A percentile compares a stretch with the other conserved stretches of the same genome.
Conservation (phyloP, 768 basidiomycete genomes). For the Naganishia randhawae region DNA sequence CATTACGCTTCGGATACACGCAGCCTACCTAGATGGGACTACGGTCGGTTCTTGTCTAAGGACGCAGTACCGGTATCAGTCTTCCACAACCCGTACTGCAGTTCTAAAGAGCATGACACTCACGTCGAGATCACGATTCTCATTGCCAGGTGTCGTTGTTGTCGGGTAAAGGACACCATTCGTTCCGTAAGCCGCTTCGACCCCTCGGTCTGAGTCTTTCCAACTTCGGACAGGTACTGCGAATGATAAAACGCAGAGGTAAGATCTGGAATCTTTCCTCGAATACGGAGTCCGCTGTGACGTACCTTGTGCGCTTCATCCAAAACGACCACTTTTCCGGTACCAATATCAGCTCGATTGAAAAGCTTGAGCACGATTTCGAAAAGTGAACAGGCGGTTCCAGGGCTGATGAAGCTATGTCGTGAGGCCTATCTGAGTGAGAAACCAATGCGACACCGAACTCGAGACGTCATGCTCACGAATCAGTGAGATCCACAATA, state of each 20-base stretch:
- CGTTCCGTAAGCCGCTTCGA: constrained; percentile 28
- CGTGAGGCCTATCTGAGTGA: not conserved
- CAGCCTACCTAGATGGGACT: constrained; percentile 23
- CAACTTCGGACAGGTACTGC: constrained; percentile 26
- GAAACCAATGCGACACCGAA: too few species aligned
- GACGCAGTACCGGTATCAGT: not conserved
- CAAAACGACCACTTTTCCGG: constrained; percentile 25
- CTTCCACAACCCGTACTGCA: too few species aligned
- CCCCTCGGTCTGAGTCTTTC: constrained; percentile 20
- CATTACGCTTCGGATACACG: too few species aligned
- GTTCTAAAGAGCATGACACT: not conserved
- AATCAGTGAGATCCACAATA: constrained; percentile 28
- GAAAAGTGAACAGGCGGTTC: constrained; percentile 27
- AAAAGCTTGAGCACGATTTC: constrained; percentile 30
- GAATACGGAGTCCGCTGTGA: too few species aligned
- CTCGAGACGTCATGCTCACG: constrained; percentile 3
- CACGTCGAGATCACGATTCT: constrained; percentile 26
- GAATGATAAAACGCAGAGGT: not conserved
- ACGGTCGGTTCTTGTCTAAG: constrained; percentile 30
- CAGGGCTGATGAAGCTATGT: constrained; percentile 25
- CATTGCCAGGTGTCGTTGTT: constrained; percentile 30
- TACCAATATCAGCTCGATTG: constrained; percentile 20
- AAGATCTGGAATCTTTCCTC: too few species aligned
- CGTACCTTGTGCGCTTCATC: constrained; percentile 31
- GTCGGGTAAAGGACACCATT: constrained; percentile 23